Base-by-base conservation (phyloP, 441 rosid species). In the Mallotus japonicus region DNA sequence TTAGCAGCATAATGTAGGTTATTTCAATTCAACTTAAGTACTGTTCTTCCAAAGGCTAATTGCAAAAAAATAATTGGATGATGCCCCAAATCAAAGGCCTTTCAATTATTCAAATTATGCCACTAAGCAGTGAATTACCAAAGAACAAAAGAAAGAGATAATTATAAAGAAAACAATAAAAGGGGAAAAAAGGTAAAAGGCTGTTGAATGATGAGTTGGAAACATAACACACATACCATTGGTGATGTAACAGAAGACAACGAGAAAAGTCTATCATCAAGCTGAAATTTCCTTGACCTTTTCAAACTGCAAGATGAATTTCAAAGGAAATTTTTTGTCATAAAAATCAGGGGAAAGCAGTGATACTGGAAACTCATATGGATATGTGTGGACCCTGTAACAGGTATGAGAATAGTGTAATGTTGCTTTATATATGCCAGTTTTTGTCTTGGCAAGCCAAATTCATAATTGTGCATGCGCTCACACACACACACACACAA, bases 161-260 rank as follows among this genome's bases (percentile, higher is more conserved):
- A 28, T 28, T 28, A 28, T 28, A 28, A 28, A 28, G 3, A 2
- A 28, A 28, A 28, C 28, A 24, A 46, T 8, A 15, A 44, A 62
- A 69, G 59, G 9, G 6, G 53, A 8, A 67, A 65, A 61, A n/a
- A 4, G 0, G 3, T 37, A 58, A 13, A 44, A 51, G 24, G 15
- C 6, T 24, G 28, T 56, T 55, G 57, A 57, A 28, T 55, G 51
- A 73, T 49, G 32, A 42, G 22, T 51, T 9, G 44, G 70, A 67
- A 71, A 53, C 60, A 63, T 83, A 73, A 74, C 53, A 89, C 95
- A 67, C 32, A 28, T 84, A 92, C 98, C 19, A 90, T 91, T 0
- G 92, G 98, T 61, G 98, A 93, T 42, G 98, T 90, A 57, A 90
- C 88, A 11, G 97, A 93, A 50, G 98, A 93, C 67, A 93, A 72